Percentiles rank a stretch among this genome's conserved stretches.
Evolutionary conservation across 345 rosid species (phyloP).

Genomic region (Durio zibethinus): DNA sequence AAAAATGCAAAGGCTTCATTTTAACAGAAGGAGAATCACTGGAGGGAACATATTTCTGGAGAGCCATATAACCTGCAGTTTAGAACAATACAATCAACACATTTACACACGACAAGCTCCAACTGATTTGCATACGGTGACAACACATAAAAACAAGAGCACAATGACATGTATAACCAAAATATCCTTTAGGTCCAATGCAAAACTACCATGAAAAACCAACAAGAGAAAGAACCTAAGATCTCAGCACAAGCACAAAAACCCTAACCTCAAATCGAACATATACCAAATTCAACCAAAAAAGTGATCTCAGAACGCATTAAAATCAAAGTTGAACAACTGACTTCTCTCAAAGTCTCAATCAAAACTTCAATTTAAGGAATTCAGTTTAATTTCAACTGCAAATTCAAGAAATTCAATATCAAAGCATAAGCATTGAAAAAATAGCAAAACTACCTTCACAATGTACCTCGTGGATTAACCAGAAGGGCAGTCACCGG

Average conservation of each 20-base stretch:
- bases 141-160: background rate
- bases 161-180: no score
- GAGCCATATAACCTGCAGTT: slow-evolving; percentile 60
- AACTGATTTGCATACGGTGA: background rate
- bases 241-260: slow-evolving; percentile 1
- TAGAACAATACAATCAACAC: slow-evolving; percentile 3
- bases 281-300: background rate
- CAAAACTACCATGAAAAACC: background rate
- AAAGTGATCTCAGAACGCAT: background rate
- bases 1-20: slow-evolving; percentile 65
- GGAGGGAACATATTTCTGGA: slow-evolving; percentile 58
- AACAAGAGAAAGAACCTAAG: slow-evolving; percentile 1
- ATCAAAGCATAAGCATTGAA: background rate
- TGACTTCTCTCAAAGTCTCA: background rate
- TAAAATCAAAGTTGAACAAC: background rate
- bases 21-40: slow-evolving; percentile 44
- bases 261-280: background rate
- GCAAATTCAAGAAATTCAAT: slow-evolving; percentile 1
- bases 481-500: background rate
- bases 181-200: no score
- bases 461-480: slow-evolving; percentile 1
- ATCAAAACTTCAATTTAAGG: slow-evolving; percentile 2
- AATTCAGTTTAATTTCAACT: slow-evolving; percentile 3
- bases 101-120: background rate
- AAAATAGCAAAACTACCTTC: slow-evolving; percentile 15